phyloP scores from a whole-genome alignment of 805 yeast genomes.

The Clavispora phyllophila region DNA sequence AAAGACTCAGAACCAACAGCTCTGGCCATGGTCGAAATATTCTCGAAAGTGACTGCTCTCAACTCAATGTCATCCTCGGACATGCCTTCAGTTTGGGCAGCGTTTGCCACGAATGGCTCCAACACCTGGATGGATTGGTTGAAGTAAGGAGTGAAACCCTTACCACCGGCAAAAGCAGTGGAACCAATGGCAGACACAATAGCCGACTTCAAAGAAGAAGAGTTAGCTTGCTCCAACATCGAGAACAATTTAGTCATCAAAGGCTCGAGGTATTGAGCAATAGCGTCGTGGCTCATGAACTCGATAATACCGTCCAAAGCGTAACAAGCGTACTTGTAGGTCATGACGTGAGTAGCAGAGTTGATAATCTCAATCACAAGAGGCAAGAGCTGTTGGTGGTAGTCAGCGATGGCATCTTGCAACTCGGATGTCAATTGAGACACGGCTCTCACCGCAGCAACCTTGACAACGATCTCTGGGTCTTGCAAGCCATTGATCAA shows the following conservation, averaged over 20 bases:
- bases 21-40: constrained; percentile 89
- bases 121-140: constrained; percentile 72
- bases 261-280: constrained; percentile 75
- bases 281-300: constrained; percentile 82
- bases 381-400: constrained; percentile 79
- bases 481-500: constrained; percentile 76
- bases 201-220: constrained; percentile 70
- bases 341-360: constrained; percentile 72
- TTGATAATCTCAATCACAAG: constrained; percentile 83
- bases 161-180: constrained; percentile 93
- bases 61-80: constrained; percentile 87
- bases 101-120: constrained; percentile 73
- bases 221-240: constrained; percentile 71
- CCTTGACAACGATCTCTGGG: constrained; percentile 65
- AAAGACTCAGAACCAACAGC: constrained; percentile 93
- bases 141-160: constrained; percentile 81
- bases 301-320: constrained; percentile 92
- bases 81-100: constrained; percentile 67
- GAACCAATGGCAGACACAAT: constrained; percentile 96
- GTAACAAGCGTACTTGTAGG: constrained; percentile 85
- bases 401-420: constrained; percentile 78
- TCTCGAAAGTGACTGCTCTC: constrained; percentile 88
- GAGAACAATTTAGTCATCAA: constrained; percentile 84
- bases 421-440: constrained; percentile 76
- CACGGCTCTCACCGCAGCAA: constrained; percentile 81